Conservation (phyloP, 352 stramenopile genomes). For the Globisporangium orthogonon region DNA sequence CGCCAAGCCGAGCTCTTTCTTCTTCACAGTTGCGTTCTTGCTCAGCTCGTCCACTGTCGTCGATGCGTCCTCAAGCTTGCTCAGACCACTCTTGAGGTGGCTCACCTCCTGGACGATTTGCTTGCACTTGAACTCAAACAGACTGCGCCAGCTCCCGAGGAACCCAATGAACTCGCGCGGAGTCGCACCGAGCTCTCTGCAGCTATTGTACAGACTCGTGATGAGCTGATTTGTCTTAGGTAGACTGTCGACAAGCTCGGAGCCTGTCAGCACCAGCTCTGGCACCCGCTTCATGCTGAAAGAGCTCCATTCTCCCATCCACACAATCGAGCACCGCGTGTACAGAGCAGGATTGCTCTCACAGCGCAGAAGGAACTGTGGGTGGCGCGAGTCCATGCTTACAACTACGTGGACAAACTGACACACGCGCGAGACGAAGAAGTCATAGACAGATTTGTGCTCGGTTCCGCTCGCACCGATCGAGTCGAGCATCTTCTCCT, state of each 20-base stretch:
- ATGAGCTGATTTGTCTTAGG: slow-evolving; percentile 51
- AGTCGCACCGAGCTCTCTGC: slow-evolving; percentile 63
- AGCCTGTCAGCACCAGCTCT: slow-evolving; percentile 52
- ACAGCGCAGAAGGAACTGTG: slow-evolving; percentile 82
- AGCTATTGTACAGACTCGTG: slow-evolving; percentile 54
- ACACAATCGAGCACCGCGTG: slow-evolving; percentile 87
- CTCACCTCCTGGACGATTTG: slow-evolving; percentile 83
- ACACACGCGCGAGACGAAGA: slow-evolving; percentile 89
- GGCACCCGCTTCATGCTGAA: slow-evolving; percentile 75
- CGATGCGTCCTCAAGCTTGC: slow-evolving; percentile 89
- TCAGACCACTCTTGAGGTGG: slow-evolving; percentile 86
- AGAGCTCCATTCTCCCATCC: slow-evolving; percentile 90
- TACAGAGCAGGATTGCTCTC: slow-evolving; percentile 93
- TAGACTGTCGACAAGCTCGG: slow-evolving; percentile 52
- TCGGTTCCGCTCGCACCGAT: slow-evolving; percentile 35
- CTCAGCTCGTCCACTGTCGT: slow-evolving; percentile 90
- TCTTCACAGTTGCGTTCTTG: slow-evolving; percentile 83
- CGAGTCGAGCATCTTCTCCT: slow-evolving; percentile 88
- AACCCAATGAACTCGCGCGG: slow-evolving; percentile 86
- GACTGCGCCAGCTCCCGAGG: slow-evolving; percentile 61
- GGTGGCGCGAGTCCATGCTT: slow-evolving; percentile 60
- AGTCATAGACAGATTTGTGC: slow-evolving; percentile 89
- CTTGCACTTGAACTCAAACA: slow-evolving; percentile 79
- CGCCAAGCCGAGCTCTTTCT: slow-evolving; percentile 83
- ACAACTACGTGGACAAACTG: slow-evolving; percentile 88